Evolutionary conservation across 768 basidiomycete species (phyloP).

Genomic region (Leccinum uliginosum): DNA sequence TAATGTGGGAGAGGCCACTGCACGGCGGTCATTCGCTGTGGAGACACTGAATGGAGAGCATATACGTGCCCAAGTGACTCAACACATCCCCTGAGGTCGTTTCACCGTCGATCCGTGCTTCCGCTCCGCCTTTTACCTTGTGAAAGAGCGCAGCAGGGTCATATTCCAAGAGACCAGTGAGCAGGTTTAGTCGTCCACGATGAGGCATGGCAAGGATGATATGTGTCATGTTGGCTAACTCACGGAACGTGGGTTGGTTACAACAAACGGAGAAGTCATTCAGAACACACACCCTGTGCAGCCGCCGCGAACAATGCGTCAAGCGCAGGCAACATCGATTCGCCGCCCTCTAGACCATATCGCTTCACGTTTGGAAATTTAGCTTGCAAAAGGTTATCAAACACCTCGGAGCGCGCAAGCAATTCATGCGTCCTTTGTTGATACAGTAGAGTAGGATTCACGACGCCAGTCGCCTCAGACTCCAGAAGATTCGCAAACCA

Average conservation of each 20-base stretch:
- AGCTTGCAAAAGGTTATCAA: constrained; percentile 80
- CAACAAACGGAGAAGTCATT: neutral
- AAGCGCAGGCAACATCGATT: constrained; percentile 89
- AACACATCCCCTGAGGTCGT: constrained; percentile 80
- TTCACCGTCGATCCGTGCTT: constrained; percentile 55
- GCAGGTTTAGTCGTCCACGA: constrained; percentile 79
- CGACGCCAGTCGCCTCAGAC: constrained; percentile 34
- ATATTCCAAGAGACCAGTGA: constrained; percentile 71
- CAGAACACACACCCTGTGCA: constrained; percentile 42
- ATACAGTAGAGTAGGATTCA: constrained; percentile 29
- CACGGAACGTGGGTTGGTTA: neutral
- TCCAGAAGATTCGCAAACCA: constrained; percentile 91
- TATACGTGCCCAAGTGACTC: constrained; percentile 66
- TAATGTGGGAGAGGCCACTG: constrained; percentile 64
- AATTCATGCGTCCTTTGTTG: constrained; percentile 63
- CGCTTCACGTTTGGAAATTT: constrained; percentile 89
- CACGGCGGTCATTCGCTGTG: neutral
- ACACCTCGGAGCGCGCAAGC: constrained; percentile 70
- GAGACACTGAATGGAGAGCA: neutral
- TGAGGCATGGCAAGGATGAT: constrained; percentile 86
- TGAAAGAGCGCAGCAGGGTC: constrained; percentile 71
- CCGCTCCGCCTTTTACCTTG: constrained; percentile 80
- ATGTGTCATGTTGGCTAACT: constrained; percentile 58
- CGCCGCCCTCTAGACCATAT: constrained; percentile 88
- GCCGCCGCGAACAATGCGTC: constrained; percentile 71